These are phyloP conservation scores for Podospora tetraspora DNA, from an alignment of 495 filamentous ascomycete species.

Conservation along the genomic window DNA sequence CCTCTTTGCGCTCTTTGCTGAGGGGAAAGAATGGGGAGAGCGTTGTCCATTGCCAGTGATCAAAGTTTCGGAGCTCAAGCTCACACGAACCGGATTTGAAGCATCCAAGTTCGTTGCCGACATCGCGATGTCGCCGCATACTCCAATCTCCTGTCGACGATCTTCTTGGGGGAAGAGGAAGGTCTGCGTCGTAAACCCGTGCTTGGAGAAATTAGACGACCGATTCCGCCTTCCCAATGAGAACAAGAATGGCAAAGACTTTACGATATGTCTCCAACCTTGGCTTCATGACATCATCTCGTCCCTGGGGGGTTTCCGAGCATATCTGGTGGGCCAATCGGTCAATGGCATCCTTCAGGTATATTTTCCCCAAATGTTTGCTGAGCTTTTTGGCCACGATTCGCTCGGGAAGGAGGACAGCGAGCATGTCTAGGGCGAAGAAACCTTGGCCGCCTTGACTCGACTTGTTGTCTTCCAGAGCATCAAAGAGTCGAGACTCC, in stretches of 20 bases:
- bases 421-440: slow-evolving; percentile 12
- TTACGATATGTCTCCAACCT: slow-evolving; percentile 8
- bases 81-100: slow-evolving; percentile 7
- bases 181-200: slow-evolving; percentile 16
- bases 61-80: slow-evolving; percentile 12
- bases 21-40: slow-evolving; percentile 15
- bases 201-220: slow-evolving; percentile 20
- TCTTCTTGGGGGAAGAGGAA: slow-evolving; percentile 15
- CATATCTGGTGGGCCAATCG: slow-evolving; percentile 4
- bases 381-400: slow-evolving; percentile 8
- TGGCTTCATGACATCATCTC: background rate
- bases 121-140: slow-evolving; percentile 2
- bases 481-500: slow-evolving; percentile 1
- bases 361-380: background rate
- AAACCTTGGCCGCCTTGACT: slow-evolving; percentile 6
- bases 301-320: background rate
- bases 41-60: slow-evolving; percentile 15
- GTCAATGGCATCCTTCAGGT: background rate
- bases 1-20: slow-evolving; percentile 1
- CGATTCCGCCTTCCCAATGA: slow-evolving; percentile 10
- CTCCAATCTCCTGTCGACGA: background rate
- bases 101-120: slow-evolving; percentile 7
- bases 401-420: slow-evolving; percentile 8
- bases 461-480: background rate
- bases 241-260: slow-evolving; percentile 25